Evolutionary conservation across 345 rosid species (phyloP).

Genomic region (Gossypium ekmanianum): DNA sequence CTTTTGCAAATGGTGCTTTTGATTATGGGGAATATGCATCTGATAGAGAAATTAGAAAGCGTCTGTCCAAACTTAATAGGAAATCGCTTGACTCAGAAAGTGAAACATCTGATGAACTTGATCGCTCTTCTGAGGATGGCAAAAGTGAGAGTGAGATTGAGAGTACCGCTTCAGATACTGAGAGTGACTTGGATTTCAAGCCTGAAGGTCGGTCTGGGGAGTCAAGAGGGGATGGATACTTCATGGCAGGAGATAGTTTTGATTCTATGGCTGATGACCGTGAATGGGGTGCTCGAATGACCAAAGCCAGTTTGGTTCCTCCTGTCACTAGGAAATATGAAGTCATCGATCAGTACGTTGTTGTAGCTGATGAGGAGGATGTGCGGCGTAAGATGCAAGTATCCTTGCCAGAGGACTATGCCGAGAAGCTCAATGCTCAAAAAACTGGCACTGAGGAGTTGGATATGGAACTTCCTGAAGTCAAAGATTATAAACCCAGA

Average conservation of each 20-base stretch:
- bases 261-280: conserved; percentile 78
- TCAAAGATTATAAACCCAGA: conserved; percentile 91
- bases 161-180: conserved; percentile 79
- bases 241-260: conserved; percentile 50
- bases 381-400: conserved; percentile 86
- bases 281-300: conserved; percentile 99
- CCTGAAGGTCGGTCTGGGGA: conserved; percentile 58
- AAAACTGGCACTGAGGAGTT: conserved; percentile 82
- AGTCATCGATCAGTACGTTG: conserved; percentile 71
- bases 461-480: conserved; percentile 99
- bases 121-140: conserved; percentile 59
- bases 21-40: conserved; percentile 78
- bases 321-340: conserved; percentile 98
- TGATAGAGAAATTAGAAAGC: conserved; percentile 85
- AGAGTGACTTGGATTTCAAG: conserved; percentile 75
- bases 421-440: conserved; percentile 89
- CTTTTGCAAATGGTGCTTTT: conserved; percentile 44
- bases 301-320: conserved; percentile 95
- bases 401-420: conserved; percentile 91
- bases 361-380: conserved; percentile 89
- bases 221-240: conserved; percentile 56
- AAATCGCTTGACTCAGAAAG: conserved; percentile 81
- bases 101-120: conserved; percentile 85
- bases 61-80: conserved; percentile 74
- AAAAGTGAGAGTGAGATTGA: conserved; percentile 50